Evolutionary conservation across 352 stramenopile species (phyloP), one percentile per base, ranked within the genome.

Genomic region (Globisporangium cystogenes): DNA sequence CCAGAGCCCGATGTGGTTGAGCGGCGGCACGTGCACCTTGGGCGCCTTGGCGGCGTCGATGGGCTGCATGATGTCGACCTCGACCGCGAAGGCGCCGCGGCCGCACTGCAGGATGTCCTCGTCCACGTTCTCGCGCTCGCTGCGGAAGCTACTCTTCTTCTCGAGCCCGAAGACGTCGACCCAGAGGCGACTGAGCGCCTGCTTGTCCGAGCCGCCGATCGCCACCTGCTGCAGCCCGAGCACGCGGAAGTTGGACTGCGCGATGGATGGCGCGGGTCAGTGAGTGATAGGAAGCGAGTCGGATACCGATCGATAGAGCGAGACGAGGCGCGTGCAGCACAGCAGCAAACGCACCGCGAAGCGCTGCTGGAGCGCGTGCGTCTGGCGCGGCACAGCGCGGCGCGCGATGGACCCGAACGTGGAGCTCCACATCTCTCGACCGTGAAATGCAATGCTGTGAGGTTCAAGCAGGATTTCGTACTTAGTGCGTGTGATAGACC

Each of bases 1-100:
- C 97, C 96, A 99, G 16, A 99, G 69, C 18, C 97, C 96, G 62
- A 99, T 96, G 71, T 99, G 97, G 80, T 99, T 99, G 46, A 99
- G 79, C 20, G 95, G 74, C 16, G 96, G 97, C 33, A 96, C 65
- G 72, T 99, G 94, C 36, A 99, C 84, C 62, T 96, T 98, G 36
- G 92, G 90, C 51, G 75, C 76, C 65, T 97, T 98, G 55, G 80
- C 70, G 11, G 75, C 59, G 82, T 99, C 93, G 23, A 99, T 82
- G 7, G 96, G 96, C 68, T 98, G 93, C 97, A 99, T 99, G 59
- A 99, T 83, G 74, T 99, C 97, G 20, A 99, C 76, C 69, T 99
- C 97, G 1, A 99, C 96, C 2, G 84, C 78, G 56, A 95, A 94
- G 18, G 95, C 86, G 23, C 83, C 89, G 23, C 86, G 72, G 23